These are phyloP conservation scores for Coemansia sp. DNA, from an alignment of 192 early-diverging fungal genomes.

Conservation along the genomic window DNA sequence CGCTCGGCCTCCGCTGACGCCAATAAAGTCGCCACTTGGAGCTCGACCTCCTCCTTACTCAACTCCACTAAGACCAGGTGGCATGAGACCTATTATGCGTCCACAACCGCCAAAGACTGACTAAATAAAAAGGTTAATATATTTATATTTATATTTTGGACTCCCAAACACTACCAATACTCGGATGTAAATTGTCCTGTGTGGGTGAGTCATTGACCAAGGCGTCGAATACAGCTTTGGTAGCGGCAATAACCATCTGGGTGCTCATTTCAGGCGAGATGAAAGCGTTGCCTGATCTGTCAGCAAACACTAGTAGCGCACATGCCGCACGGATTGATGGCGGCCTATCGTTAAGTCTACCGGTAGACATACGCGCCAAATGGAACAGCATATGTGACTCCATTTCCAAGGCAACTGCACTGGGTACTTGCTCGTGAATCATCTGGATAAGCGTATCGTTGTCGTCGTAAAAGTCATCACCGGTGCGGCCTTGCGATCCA, in stretches of 20 bases:
- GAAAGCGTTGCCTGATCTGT: conserved; percentile 69
- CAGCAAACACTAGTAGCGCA: conserved; percentile 83
- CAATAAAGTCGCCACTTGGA: background rate
- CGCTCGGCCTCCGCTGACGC: background rate
- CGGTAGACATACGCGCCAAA: conserved; percentile 64
- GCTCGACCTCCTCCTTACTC: background rate
- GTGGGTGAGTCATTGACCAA: conserved; percentile 22
- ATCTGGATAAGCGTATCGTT: conserved; percentile 67
- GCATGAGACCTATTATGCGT: background rate
- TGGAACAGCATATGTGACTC: conserved; percentile 86
- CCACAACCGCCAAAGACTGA: background rate
- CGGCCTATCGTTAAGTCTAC: background rate
- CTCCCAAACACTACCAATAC: conserved; percentile 41
- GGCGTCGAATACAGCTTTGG: conserved; percentile 20
- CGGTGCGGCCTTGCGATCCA: conserved; percentile 76
- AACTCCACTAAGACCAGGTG: background rate
- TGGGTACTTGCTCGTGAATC: conserved; percentile 43
- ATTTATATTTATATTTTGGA: conserved; percentile 11
- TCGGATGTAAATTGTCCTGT: conserved; percentile 33
- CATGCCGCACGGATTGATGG: conserved; percentile 71
- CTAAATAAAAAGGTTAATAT: background rate
- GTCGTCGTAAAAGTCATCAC: conserved; percentile 73
- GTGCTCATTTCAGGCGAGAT: conserved; percentile 55
- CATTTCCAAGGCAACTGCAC: conserved; percentile 73
- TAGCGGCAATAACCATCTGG: conserved; percentile 8